Evolutionary conservation across 257 asterid genomes (phyloP).

Genomic region (Nyctanthes arbortristis): DNA sequence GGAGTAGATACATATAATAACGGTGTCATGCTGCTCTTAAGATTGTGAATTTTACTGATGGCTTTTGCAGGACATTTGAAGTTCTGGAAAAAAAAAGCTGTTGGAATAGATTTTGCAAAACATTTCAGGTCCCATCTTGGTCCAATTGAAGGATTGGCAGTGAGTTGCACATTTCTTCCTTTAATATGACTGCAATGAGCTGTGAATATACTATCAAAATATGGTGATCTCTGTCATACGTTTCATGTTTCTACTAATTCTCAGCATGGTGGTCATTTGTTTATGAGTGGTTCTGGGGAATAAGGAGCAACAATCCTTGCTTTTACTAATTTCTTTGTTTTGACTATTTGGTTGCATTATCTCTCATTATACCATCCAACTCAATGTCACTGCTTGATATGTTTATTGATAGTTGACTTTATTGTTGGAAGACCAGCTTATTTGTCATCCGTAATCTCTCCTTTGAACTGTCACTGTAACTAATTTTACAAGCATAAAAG

Average conservation of each 20-base stretch:
- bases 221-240: neutral
- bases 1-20: conserved; percentile 8
- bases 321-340: neutral
- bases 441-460: neutral
- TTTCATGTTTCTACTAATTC: neutral
- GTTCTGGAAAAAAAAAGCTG: conserved; percentile 91
- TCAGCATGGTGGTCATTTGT: neutral
- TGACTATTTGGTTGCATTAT: neutral
- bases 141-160: conserved; percentile 96
- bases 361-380: neutral
- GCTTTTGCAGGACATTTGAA: conserved; percentile 78
- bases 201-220: neutral
- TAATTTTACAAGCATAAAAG: no score
- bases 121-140: conserved; percentile 99
- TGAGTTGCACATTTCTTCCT: conserved; percentile 39
- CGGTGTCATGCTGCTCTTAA: conserved; percentile 4
- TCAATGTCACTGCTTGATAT: neutral
- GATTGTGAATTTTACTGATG: conserved; percentile 4
- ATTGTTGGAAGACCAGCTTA: neutral
- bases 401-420: neutral
- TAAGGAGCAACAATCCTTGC: neutral
- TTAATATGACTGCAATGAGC: neutral
- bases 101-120: conserved; percentile 93
- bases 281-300: neutral
- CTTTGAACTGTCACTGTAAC: neutral